Evolutionary conservation across 2,329 filamentous ascomycete genomes (phyloP), one percentile per base, ranked within the genome.

Genomic region (Sporothrix mexicana): DNA sequence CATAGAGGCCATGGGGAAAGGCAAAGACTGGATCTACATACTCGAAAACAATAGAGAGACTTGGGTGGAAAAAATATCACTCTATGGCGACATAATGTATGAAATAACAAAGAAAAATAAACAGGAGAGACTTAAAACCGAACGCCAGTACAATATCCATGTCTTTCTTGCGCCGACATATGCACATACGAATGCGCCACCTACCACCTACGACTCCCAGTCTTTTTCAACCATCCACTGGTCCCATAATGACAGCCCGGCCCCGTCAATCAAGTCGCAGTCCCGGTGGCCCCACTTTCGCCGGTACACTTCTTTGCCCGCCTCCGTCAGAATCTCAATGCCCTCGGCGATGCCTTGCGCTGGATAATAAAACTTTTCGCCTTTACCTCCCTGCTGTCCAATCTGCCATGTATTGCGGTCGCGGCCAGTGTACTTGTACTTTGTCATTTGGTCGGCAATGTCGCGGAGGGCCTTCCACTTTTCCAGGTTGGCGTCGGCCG

Each of bases 341-440:
- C 80, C 83, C 64, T 80, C 78, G 3, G 82, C 80, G 70, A 87
- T 80, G 1, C 85, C 86, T 1, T 81, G 81, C 0, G 83, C 75
- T 69, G 85, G 80, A 74, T 87, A 84, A 77, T 88, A 85, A 74
- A 84, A 88, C 1, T 86, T 86, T 77, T 88, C 87, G 15, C 84
- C 85, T 30, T 82, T 70, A 1, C 87, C 87, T 43, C 86, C 86
- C 5, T 79, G 81, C 76, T 88, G 87, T 43, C 83, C 82, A 2
- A 77, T 78, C 76, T 88, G 86, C 87, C 87, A 89, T 12, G 82
- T 85, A 77, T 88, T 88, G 43, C 86, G 80, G 23, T 79, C 77
- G 62, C 80, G 80, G 7, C 78, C 78, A 64, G 81, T 79, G 71
- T 84, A 80, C 75, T 85, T 85, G 77, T 83, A 81, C 53, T 83